These are phyloP conservation scores for Suillus subalutaceus DNA, from an alignment of 768 basidiomycete genomes.

Conservation along the genomic window DNA sequence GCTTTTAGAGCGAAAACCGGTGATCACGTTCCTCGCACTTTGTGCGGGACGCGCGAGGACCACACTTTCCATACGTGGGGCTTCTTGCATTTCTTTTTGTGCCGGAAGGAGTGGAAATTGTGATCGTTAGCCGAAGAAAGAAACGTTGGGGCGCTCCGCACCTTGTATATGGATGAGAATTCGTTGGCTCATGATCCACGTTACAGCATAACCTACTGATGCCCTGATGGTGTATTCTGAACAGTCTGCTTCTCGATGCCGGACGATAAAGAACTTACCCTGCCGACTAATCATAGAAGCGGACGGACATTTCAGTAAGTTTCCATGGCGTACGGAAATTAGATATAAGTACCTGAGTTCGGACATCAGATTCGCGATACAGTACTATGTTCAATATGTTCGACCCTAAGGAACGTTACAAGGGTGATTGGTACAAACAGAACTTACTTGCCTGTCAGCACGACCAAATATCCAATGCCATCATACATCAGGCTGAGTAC, in stretches of 20 bases:
- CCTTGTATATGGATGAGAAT: slow-evolving; percentile 61
- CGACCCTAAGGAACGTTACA: slow-evolving; percentile 34
- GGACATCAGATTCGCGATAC: slow-evolving; percentile 42
- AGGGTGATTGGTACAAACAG: neutral
- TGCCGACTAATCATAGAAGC: slow-evolving; percentile 42
- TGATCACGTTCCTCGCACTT: slow-evolving; percentile 20
- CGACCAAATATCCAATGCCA: slow-evolving; percentile 63
- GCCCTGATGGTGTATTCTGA: slow-evolving; percentile 21
- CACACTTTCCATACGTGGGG: slow-evolving; percentile 28
- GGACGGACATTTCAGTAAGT: slow-evolving; percentile 10
- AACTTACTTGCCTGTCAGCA: slow-evolving; percentile 47
- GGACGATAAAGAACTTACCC: slow-evolving; percentile 40
- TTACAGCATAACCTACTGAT: slow-evolving; percentile 45
- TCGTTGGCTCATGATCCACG: slow-evolving; percentile 65
- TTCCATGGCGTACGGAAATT: slow-evolving; percentile 15
- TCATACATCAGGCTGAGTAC: slow-evolving; percentile 67
- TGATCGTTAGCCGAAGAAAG: neutral
- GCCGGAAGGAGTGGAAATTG: neutral
- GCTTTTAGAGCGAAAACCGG: slow-evolving; percentile 27
- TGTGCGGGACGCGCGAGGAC: slow-evolving; percentile 21
- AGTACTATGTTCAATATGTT: slow-evolving; percentile 57
- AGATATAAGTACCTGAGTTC: slow-evolving; percentile 42
- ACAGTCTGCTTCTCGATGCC: slow-evolving; percentile 7
- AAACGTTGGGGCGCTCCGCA: slow-evolving; percentile 21
- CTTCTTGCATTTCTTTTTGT: slow-evolving; percentile 29